Evolutionary conservation across 2,329 filamentous ascomycete species (phyloP).

Genomic region (Pyrenochaeta sp.): DNA sequence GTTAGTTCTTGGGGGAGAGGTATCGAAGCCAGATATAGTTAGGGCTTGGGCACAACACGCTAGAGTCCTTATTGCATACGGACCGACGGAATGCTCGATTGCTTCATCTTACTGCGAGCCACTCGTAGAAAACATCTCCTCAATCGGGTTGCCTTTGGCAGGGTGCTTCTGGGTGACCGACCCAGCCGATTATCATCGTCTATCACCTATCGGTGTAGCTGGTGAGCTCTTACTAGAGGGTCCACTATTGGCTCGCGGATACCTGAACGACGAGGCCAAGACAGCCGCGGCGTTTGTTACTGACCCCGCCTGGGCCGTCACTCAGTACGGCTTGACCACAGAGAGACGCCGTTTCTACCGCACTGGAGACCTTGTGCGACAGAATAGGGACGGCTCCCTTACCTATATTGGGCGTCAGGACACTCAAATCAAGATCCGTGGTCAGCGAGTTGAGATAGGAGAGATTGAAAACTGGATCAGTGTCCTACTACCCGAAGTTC

Average conservation of each 20-base stretch:
- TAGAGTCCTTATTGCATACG: too few relatives aligned
- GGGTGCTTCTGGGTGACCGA: neutral
- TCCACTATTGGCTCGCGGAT: neutral
- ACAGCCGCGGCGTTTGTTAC: neutral
- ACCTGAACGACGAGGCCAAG: neutral
- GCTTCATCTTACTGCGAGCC: too few relatives aligned
- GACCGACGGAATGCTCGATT: neutral
- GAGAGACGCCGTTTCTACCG: neutral
- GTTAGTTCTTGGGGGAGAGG: neutral
- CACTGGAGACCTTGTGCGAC: neutral
- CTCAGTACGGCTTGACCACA: neutral
- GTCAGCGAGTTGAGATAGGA: slow-evolving; percentile 29
- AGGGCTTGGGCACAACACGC: too few relatives aligned
- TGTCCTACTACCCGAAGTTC: neutral
- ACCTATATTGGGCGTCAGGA: slow-evolving; percentile 25
- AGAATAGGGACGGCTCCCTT: slow-evolving; percentile 20
- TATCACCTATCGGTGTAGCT: neutral
- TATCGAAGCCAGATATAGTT: too few relatives aligned
- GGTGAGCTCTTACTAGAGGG: neutral
- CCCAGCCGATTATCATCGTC: neutral
- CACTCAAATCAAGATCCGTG: slow-evolving; percentile 29
- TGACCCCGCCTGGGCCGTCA: neutral
- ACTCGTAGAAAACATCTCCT: neutral
- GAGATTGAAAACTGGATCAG: slow-evolving; percentile 26
- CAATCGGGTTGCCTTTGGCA: neutral